Conservation (phyloP, 495 filamentous ascomycete species). For the Aspergillus ostianus region DNA sequence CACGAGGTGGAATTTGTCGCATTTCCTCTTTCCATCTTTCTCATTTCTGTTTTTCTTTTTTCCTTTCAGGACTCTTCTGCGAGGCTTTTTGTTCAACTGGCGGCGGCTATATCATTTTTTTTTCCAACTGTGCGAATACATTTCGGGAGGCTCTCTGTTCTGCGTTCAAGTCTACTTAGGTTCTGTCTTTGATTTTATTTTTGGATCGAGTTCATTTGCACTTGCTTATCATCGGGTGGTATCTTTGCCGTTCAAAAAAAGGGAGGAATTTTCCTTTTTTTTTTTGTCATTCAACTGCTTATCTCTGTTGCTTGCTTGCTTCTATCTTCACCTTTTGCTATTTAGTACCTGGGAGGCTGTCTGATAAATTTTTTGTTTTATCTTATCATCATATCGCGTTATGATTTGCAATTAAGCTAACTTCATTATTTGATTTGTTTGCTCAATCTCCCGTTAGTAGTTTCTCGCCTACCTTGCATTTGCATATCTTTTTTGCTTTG, state of each 20-base stretch:
- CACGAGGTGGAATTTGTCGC: slow-evolving; percentile 24
- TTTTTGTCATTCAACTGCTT: slow-evolving; percentile 5
- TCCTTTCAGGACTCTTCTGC: slow-evolving; percentile 9
- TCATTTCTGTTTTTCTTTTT: slow-evolving; percentile 2
- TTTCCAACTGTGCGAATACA: slow-evolving; percentile 19
- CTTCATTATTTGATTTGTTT: slow-evolving; percentile 8
- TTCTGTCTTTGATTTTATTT: slow-evolving; percentile 10
- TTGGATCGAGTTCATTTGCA: slow-evolving; percentile 6
- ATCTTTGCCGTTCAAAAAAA: slow-evolving; percentile 20
- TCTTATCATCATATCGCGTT: slow-evolving; percentile 2
- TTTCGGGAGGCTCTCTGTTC: slow-evolving; percentile 34
- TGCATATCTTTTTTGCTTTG: slow-evolving; percentile 10
- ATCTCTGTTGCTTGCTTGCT: too few relatives aligned
- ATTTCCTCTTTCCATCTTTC: slow-evolving; percentile 18
- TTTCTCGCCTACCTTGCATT: slow-evolving; percentile 11
- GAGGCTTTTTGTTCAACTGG: slow-evolving; percentile 20
- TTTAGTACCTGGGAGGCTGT: slow-evolving; percentile 43
- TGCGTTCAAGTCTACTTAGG: slow-evolving; percentile 18
- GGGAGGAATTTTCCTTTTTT: slow-evolving; percentile 20
- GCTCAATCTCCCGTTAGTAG: slow-evolving; percentile 3
- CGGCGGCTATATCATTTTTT: slow-evolving; percentile 26
- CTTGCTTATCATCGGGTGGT: slow-evolving; percentile 5
- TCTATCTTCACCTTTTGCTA: slow-evolving; percentile 8
- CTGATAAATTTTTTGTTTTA: slow-evolving; percentile 36
- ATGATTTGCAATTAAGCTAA: slow-evolving; percentile 12